Conservation (phyloP, 2,329 filamentous ascomycete genomes). For the Aspergillus nomiae region DNA sequence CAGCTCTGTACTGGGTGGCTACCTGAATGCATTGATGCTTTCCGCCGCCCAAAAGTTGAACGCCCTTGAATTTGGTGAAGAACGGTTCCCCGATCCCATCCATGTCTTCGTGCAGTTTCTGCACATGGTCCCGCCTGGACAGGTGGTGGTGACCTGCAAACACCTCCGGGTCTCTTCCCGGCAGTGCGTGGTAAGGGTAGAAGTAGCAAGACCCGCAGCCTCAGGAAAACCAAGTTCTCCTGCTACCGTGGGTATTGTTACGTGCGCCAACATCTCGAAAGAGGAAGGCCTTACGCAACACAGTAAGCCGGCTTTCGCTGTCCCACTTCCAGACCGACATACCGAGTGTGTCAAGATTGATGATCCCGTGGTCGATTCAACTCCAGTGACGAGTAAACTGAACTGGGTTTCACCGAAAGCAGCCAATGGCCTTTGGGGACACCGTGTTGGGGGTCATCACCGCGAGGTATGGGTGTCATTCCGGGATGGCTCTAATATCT, state of each 20-base stretch:
- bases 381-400: slow-evolving; percentile 23
- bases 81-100: slow-evolving; percentile 20
- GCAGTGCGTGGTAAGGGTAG: slow-evolving; percentile 23
- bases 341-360: slow-evolving; percentile 23
- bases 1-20: slow-evolving; percentile 26
- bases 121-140: slow-evolving; percentile 19
- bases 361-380: slow-evolving; percentile 24
- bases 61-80: slow-evolving; percentile 11
- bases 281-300: slow-evolving; percentile 20
- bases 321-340: slow-evolving; percentile 14
- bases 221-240: not conserved
- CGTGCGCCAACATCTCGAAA: slow-evolving; percentile 19
- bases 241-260: slow-evolving; percentile 18
- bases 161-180: slow-evolving; percentile 18
- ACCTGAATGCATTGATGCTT: slow-evolving; percentile 21
- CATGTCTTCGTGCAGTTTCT: slow-evolving; percentile 26
- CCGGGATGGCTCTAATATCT: slow-evolving; percentile 21
- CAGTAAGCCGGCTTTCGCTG: not conserved
- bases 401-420: slow-evolving; percentile 23
- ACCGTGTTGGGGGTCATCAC: slow-evolving; percentile 24
- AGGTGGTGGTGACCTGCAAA: slow-evolving; percentile 18
- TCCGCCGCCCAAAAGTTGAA: slow-evolving; percentile 19
- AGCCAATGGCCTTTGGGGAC: slow-evolving; percentile 24
- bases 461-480: slow-evolving; percentile 27
- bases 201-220: slow-evolving; percentile 2